Evolutionary conservation across 129 eudicot species (phyloP), one percentile per base, ranked within the genome.

Genomic region (Heracleum sosnowskyi): DNA sequence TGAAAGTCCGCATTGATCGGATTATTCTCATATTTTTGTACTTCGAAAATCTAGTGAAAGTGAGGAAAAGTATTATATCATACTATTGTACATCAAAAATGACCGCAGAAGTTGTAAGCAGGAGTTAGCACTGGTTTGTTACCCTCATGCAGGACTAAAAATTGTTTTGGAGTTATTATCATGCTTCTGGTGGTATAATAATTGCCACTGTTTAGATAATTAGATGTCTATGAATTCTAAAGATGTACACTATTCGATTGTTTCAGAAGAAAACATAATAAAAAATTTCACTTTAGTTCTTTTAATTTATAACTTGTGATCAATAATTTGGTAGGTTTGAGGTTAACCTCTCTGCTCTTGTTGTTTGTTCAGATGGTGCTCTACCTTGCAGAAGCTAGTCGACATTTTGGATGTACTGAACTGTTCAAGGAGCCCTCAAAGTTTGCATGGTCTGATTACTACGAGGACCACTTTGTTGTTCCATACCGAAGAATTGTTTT

Each of bases 381-480:
- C 62, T 87, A 84, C 87, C 92, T 95, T 64, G 99, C 99, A 44
- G 99, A 95, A 95, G 97, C 96, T 77, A 95, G 99, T 82, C 92
- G 97, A 37, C 91, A 90, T 53, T 92, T 95, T 33, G 99, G 97
- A 74, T 95, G 97, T 70, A 92, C 99, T 28, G 92, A 92, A 82
- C 86, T 95, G 74, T 95, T 95, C 86, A 95, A 95, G 86, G 99
- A 95, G 89, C 99, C 99, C 31, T 90, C 99, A 37, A 95, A 95
- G 77, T 95, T 86, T 86, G 99, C 97, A 37, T 95, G 94, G 97
- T 88, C 97, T 42, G 99, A 95, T 85, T 89, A 88, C 66, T 95
- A 90, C 79, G 96, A 95, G 85, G 95, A 92, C 55, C 94, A 95
- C 80, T 95, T 92, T 82, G 18, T 86, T 20, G 91, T 95, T 34